These are phyloP conservation scores for Fusarium sp. DNA, from an alignment of 2,329 filamentous ascomycete genomes.

Conservation along the genomic window DNA sequence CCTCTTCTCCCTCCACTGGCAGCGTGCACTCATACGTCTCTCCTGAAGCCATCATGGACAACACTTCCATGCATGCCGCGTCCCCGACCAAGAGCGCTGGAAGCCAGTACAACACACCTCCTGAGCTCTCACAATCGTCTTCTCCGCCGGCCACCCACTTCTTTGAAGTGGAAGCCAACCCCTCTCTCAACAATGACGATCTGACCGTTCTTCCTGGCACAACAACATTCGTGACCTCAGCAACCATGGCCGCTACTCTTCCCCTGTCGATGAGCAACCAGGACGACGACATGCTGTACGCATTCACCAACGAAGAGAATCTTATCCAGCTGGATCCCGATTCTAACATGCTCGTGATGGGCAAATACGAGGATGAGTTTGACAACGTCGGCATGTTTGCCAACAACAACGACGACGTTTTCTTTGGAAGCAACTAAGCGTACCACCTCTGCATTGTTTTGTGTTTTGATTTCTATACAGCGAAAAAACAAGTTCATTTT, in stretches of 20 bases:
- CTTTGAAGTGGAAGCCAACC: slow-evolving; percentile 62
- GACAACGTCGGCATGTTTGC: slow-evolving; percentile 66
- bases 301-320: slow-evolving; percentile 59
- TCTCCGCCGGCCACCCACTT: slow-evolving; percentile 66
- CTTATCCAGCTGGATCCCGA: slow-evolving; percentile 61
- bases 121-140: slow-evolving; percentile 71
- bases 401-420: slow-evolving; percentile 64
- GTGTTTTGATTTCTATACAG: slow-evolving; percentile 6
- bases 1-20: slow-evolving; percentile 57
- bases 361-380: slow-evolving; percentile 68
- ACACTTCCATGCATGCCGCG: slow-evolving; percentile 54
- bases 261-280: slow-evolving; percentile 54
- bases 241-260: slow-evolving; percentile 52
- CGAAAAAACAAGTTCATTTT: slow-evolving; percentile 33
- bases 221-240: slow-evolving; percentile 52
- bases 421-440: slow-evolving; percentile 59
- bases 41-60: slow-evolving; percentile 60
- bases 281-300: slow-evolving; percentile 61
- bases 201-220: slow-evolving; percentile 49
- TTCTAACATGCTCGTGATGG: slow-evolving; percentile 63
- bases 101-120: slow-evolving; percentile 69
- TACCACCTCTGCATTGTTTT: slow-evolving; percentile 8
- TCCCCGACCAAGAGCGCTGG: slow-evolving; percentile 65
- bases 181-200: slow-evolving; percentile 50
- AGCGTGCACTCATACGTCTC: slow-evolving; percentile 62